Conservation (phyloP, 139 green algal species). For the Closterium sp. region DNA sequence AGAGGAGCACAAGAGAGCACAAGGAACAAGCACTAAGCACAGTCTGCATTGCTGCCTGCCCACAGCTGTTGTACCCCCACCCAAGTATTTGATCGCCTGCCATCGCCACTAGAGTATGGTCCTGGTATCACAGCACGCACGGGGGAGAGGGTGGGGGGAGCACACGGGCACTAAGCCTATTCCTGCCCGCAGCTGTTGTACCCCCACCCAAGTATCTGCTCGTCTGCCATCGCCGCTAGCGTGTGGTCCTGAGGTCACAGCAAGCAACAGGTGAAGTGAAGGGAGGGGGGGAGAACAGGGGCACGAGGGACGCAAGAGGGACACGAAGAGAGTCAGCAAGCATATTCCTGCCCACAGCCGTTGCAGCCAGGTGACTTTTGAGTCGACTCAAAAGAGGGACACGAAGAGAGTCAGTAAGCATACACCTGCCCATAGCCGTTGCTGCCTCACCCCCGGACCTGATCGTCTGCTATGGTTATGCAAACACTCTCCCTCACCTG, state of each 20-base stretch:
- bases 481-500: too few species aligned
- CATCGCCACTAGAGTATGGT: conserved; percentile 12
- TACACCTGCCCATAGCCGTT: too few species aligned
- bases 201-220: conserved; percentile 26
- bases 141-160: neutral
- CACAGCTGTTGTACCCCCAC: conserved; percentile 50
- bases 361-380: neutral
- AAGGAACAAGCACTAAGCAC: too few species aligned
- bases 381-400: neutral
- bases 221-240: neutral
- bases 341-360: too few species aligned
- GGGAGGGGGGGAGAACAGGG: too few species aligned
- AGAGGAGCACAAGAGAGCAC: too few species aligned
- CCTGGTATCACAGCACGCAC: neutral
- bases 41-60: conserved; percentile 3
- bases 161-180: neutral
- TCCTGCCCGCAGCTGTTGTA: conserved; percentile 50
- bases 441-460: too few species aligned
- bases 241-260: conserved; percentile 9
- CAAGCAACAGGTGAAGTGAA: neutral
- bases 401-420: too few species aligned
- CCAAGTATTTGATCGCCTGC: neutral
- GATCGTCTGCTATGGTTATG: too few species aligned
- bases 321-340: neutral
- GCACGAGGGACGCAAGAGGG: too few species aligned